Evolutionary conservation across 345 rosid genomes (phyloP).

Genomic region (Arabis hirsuta): DNA sequence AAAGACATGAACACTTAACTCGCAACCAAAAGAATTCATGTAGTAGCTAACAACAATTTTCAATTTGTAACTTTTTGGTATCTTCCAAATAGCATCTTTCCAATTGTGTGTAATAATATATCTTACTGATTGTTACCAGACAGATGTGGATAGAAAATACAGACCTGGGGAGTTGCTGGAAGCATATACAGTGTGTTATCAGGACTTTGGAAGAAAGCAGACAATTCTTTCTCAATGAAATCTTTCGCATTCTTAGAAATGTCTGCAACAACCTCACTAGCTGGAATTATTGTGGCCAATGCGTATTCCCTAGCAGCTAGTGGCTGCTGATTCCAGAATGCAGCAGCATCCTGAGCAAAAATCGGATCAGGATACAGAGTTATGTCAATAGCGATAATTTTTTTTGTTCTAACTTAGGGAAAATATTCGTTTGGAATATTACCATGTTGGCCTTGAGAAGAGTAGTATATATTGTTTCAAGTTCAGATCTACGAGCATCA

Average conservation of each 20-base stretch:
- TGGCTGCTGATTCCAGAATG: constrained; percentile 90
- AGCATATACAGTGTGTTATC: constrained; percentile 90
- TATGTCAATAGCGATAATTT: background rate
- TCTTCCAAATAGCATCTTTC: constrained; percentile 19
- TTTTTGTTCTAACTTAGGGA: background rate
- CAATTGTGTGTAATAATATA: background rate
- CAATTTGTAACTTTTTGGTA: background rate
- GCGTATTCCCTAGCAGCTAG: constrained; percentile 82
- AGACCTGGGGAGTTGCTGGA: constrained; percentile 89
- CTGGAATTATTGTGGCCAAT: constrained; percentile 79
- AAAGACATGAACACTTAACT: background rate
- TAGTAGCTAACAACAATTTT: background rate
- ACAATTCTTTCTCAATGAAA: constrained; percentile 73
- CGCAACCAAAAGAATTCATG: constrained; percentile 5
- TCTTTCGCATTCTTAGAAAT: constrained; percentile 77
- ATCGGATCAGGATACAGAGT: constrained; percentile 18
- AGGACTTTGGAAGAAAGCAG: constrained; percentile 79
- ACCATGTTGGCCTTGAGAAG: constrained; percentile 83
- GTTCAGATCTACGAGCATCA: constrained; percentile 88
- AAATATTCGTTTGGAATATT: constrained; percentile 25
- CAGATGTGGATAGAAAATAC: constrained; percentile 3
- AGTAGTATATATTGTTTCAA: constrained; percentile 77
- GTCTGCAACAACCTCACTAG: constrained; percentile 64
- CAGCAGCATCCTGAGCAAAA: constrained; percentile 72
- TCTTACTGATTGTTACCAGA: background rate